Evolutionary conservation across 2,329 filamentous ascomycete genomes (phyloP), one percentile per base, ranked within the genome.

Genomic region (Arthrocladium fulminans): DNA sequence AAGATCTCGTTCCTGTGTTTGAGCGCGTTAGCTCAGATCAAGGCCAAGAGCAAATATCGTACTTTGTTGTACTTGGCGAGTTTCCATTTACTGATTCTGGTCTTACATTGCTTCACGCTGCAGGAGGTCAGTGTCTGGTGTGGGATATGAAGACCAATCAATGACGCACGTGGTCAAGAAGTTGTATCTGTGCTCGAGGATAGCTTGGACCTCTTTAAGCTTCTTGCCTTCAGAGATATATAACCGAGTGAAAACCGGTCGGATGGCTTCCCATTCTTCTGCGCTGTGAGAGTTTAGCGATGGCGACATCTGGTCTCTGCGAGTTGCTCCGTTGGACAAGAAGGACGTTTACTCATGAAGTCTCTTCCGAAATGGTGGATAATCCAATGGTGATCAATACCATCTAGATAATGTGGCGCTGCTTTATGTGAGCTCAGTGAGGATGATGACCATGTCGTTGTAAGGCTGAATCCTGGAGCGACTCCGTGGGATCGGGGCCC

Each of bases 11-110:
- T 35, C 32, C 32, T 35, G n/a, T 35, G 6, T n/a, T 6, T 35
- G 32, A 15, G 7, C n/a, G n/a, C n/a, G 32, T 35, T 15, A 35
- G 32, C 32, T 35, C 17, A 15, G 32, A 9, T 35, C 6, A 15
- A 9, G 13, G 13, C 13, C 6, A 35, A n/a, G 13, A 35, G 32
- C n/a, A 35, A 6, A n/a, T 5, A n/a, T n/a, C 32, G 17, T 35
- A 35, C 25, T 23, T 43, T 48, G 15, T 45, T 29, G 29, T 48
- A 43, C 29, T 48, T 48, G 7, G 27, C 17, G 39, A 48, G 46
- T 13, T 23, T 23, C 46, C 46, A 48, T 19, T 19, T 12, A 22
- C n/a, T 48, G 24, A 48, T 48, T 20, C 46, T 40, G 15, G 20
- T 34, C 35, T 48, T 48, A 27, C 43, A 48, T 27, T 45, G 44